A percentile compares a stretch with the other conserved stretches of the same genome.
phyloP scores from a whole-genome alignment of 225 moss, liverwort and hornwort genomes.

The Polytrichum formosum region DNA sequence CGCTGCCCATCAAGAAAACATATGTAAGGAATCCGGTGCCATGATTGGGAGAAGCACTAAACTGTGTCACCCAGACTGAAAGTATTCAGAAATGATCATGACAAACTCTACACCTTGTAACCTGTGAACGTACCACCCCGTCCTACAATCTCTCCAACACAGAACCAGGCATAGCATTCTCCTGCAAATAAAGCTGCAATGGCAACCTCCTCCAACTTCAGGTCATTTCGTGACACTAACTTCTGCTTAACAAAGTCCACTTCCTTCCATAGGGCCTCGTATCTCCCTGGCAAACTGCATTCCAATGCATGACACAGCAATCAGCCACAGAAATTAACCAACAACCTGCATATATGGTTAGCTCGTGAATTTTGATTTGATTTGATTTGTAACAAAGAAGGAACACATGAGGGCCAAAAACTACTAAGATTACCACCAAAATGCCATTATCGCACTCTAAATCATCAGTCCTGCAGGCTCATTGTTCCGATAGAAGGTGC shows the following conservation, averaged over 20 bases:
- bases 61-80: constrained; percentile 31
- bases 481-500: too few species aligned
- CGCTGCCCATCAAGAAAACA: constrained; percentile 9
- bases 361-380: too few species aligned
- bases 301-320: not conserved
- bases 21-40: constrained; percentile 5
- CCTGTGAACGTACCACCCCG: constrained; percentile 85
- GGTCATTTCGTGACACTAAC: constrained; percentile 56
- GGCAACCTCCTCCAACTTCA: constrained; percentile 86
- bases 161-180: constrained; percentile 96
- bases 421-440: too few species aligned
- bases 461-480: too few species aligned
- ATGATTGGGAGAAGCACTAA: constrained; percentile 13
- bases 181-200: constrained; percentile 78
- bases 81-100: constrained; percentile 13
- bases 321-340: too few species aligned
- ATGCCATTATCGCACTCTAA: too few species aligned
- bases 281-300: constrained; percentile 90
- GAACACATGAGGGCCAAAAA: too few species aligned
- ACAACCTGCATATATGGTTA: too few species aligned
- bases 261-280: constrained; percentile 94
- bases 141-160: constrained; percentile 95
- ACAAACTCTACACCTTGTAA: constrained; percentile 72
- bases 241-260: constrained; percentile 83
- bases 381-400: too few species aligned